Evolutionary conservation across 2,329 filamentous ascomycete genomes (phyloP).

Genomic region (Colletotrichum kahawae): DNA sequence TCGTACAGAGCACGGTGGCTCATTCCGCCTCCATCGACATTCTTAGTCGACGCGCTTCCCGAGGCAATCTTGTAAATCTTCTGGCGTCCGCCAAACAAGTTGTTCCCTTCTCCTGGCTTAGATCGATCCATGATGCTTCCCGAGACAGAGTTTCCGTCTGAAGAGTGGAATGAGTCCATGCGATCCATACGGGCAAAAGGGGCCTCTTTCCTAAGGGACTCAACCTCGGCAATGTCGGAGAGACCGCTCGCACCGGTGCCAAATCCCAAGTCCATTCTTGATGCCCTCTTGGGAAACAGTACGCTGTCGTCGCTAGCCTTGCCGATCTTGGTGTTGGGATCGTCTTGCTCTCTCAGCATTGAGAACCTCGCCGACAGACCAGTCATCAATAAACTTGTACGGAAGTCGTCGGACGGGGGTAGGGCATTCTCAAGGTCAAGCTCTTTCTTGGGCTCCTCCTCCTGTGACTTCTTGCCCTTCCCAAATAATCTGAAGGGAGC

Average conservation of each 20-base stretch:
- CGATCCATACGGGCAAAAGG: slow-evolving; percentile 65
- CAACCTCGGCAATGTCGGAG: slow-evolving; percentile 88
- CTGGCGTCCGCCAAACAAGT: slow-evolving; percentile 91
- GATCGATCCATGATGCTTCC: slow-evolving; percentile 83
- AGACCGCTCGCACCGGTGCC: slow-evolving; percentile 53
- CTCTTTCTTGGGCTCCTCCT: slow-evolving; percentile 65
- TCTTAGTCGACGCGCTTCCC: slow-evolving; percentile 48
- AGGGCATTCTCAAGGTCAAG: slow-evolving; percentile 77
- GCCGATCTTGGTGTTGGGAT: slow-evolving; percentile 85
- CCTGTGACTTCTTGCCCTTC: slow-evolving; percentile 58
- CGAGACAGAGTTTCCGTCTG: slow-evolving; percentile 68
- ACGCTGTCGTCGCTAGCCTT: slow-evolving; percentile 97
- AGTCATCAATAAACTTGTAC: slow-evolving; percentile 95
- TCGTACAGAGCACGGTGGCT: slow-evolving; percentile 78
- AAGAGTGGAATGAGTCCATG: slow-evolving; percentile 68
- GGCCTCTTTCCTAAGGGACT: slow-evolving; percentile 73
- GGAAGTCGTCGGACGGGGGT: slow-evolving; percentile 86
- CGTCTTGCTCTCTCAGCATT: slow-evolving; percentile 94
- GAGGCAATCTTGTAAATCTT: slow-evolving; percentile 89
- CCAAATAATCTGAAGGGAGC: slow-evolving; percentile 61
- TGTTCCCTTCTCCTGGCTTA: slow-evolving; percentile 87
- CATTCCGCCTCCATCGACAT: slow-evolving; percentile 52
- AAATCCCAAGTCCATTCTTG: slow-evolving; percentile 72
- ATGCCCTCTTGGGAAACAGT: slow-evolving; percentile 80
- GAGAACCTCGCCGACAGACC: slow-evolving; percentile 94